Evolutionary conservation across 2,329 filamentous ascomycete genomes (phyloP), one percentile per base, ranked within the genome.

Genomic region (Penicillium sp.): DNA sequence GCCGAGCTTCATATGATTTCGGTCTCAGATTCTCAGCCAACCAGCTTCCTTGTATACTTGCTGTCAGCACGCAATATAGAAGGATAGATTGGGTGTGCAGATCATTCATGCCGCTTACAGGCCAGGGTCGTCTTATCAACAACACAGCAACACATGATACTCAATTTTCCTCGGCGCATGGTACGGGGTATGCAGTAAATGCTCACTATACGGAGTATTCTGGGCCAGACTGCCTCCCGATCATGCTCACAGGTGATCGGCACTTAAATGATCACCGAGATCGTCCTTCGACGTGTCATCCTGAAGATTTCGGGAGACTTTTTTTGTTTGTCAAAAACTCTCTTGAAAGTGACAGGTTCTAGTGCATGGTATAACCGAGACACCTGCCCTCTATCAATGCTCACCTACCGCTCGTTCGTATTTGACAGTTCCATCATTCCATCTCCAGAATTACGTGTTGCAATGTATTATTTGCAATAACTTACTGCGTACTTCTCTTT

Each of bases 71-170:
- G 43, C 49, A 24, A 47, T 43, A 22, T 31, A 36, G 8, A 40
- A 44, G 48, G 13, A 24, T 31, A 40, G n/a, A 21, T 48, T 45
- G 21, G 44, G 44, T n/a, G 36, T 48, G 36, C 34, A 52, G 50
- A 49, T 49, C 50, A 43, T 38, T 49, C 50, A 43, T 29, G 16
- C 34, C 13, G 38, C 29, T 24, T 44, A 18, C 29, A 36, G 40
- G 34, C 5, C n/a, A 11, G 24, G 22, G 43, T 24, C 34, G 11
- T 47, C 11, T 52, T 47, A 24, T 36, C 10, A 48, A 10, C 36
- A 32, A 31, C 14, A 2, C 27, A 38, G 24, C 18, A 22, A 16
- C 47, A 47, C 36, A 36, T 34, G 43, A 29, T 21, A n/a, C n/a
- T 21, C 24, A 27, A 27, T 6, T 27, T 27, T 27, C 5, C 24